phyloP scores from a whole-genome alignment of 768 basidiomycete genomes.

The Boletus pseudo-olivaceus region DNA sequence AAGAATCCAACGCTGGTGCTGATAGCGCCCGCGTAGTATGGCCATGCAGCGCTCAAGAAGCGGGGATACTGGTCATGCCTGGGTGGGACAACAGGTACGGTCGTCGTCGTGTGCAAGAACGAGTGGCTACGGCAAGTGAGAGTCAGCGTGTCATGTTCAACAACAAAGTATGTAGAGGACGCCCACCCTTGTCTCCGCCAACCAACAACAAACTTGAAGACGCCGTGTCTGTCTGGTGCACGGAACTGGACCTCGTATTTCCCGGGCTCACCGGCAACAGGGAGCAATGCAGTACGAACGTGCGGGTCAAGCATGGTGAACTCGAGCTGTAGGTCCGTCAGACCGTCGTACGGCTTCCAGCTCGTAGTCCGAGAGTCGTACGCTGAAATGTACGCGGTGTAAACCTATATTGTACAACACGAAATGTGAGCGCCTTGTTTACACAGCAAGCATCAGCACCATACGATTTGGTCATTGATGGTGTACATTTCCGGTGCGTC shows the following conservation, averaged over 20 bases:
- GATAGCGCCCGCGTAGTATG: constrained; percentile 89
- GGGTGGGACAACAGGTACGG: constrained; percentile 87
- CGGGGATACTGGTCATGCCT: constrained; percentile 94
- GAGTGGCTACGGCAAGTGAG: constrained; percentile 49
- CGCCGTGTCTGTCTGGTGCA: constrained; percentile 93
- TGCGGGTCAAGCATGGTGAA: constrained; percentile 99
- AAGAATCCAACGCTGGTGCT: constrained; percentile 85
- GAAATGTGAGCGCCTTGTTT: neutral
- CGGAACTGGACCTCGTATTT: constrained; percentile 82
- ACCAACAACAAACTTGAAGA: constrained; percentile 95
- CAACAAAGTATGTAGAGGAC: neutral
- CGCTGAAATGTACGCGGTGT: constrained; percentile 66
- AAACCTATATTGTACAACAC: constrained; percentile 48
- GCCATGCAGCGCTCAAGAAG: constrained; percentile 94
- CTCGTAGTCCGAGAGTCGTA: constrained; percentile 50
- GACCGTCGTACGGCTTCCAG: constrained; percentile 72
- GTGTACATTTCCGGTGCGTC: constrained; percentile 72
- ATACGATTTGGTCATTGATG: constrained; percentile 79
- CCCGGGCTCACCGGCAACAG: constrained; percentile 54
- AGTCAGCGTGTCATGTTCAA: neutral
- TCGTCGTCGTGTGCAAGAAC: constrained; percentile 68
- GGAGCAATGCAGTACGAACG: constrained; percentile 72
- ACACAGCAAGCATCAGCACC: constrained; percentile 6
- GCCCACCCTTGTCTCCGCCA: constrained; percentile 85
- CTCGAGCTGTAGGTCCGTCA: constrained; percentile 85